Evolutionary conservation across 2,329 filamentous ascomycete species (phyloP).

Genomic region (Pseudofabraea citricarpa): DNA sequence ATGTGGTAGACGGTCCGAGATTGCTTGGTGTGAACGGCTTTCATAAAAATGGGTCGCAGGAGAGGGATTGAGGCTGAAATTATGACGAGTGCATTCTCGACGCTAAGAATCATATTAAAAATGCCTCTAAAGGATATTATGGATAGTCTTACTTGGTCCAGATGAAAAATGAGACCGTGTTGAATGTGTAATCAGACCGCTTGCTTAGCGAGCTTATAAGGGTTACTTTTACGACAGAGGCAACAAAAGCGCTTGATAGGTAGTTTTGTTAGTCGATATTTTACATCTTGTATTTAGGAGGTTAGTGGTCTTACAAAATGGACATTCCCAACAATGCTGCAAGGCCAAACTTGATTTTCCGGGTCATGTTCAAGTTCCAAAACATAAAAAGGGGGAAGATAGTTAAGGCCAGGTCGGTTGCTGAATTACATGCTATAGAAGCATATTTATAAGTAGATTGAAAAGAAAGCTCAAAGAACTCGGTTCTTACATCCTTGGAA

Average conservation of each 20-base stretch:
- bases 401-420: not conserved
- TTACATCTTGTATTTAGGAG: not conserved
- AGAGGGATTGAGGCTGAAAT: not conserved
- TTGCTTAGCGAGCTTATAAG: not conserved
- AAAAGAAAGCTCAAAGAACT: no score
- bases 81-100: not conserved
- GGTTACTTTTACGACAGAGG: not conserved
- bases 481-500: not conserved
- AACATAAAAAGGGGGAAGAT: not conserved
- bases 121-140: not conserved
- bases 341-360: not conserved
- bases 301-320: not conserved
- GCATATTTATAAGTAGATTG: no score
- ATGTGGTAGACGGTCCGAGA: not conserved
- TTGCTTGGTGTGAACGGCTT: not conserved
- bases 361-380: not conserved
- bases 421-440: not conserved
- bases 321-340: not conserved
- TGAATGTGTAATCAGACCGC: not conserved
- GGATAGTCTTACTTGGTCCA: not conserved
- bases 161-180: not conserved
- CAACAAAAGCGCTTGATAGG: not conserved
- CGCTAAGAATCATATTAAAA: not conserved
- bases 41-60: not conserved
- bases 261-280: not conserved